Conservation (phyloP, 495 filamentous ascomycete species). For the Penicillium maclennaniae region DNA sequence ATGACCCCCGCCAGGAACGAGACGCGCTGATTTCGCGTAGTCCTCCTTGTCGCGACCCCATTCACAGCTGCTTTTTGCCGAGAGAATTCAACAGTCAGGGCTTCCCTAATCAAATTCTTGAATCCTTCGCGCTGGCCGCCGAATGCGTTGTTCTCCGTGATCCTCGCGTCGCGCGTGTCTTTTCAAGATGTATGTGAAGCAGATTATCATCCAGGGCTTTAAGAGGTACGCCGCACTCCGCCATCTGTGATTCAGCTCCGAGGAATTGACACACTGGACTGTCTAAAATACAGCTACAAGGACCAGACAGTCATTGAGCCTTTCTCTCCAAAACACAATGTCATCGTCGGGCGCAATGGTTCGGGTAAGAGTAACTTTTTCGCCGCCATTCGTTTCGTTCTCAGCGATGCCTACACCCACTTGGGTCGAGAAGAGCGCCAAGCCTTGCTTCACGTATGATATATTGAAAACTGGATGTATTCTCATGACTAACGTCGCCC, state of each 20-base stretch:
- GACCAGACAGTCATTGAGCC: constrained; percentile 98
- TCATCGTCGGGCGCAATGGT: constrained; percentile 98
- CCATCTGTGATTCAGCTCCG: not conserved
- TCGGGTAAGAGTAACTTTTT: constrained; percentile 99
- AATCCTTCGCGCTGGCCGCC: constrained; percentile 25
- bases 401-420: constrained; percentile 95
- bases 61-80: constrained; percentile 1
- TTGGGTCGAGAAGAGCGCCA: constrained; percentile 95
- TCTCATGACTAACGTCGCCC: constrained; percentile 21
- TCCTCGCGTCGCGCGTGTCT: constrained; percentile 34
- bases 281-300: constrained; percentile 76
- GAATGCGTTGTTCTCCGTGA: constrained; percentile 34
- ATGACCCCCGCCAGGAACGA: constrained; percentile 35
- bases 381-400: constrained; percentile 95
- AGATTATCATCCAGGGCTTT: constrained; percentile 99
- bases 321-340: constrained; percentile 96
- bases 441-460: constrained; percentile 75
- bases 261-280: not conserved
- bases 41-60: constrained; percentile 14
- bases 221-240: constrained; percentile 66
- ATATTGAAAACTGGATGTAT: not conserved
- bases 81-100: not conserved
- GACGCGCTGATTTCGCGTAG: constrained; percentile 24
- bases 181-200: constrained; percentile 91
- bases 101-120: constrained; percentile 5